phyloP scores from a whole-genome alignment of 2,329 filamentous ascomycete genomes.

The Pseudogymnoascus sp. region DNA sequence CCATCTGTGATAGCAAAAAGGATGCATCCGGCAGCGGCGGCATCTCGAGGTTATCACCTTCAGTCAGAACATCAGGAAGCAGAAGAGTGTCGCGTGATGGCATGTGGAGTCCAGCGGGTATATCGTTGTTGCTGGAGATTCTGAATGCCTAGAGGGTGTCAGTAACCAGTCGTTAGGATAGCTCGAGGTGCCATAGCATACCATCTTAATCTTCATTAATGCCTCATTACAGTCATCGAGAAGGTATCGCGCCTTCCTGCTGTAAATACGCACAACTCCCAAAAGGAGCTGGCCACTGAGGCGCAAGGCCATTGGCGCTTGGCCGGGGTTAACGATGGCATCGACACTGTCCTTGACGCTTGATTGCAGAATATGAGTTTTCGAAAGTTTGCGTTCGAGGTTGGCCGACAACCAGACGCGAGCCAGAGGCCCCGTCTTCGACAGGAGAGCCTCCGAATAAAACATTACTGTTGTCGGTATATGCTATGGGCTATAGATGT shows the following conservation, averaged over 20 bases:
- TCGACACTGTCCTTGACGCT: conserved; percentile 93
- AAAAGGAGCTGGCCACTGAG: conserved; percentile 89
- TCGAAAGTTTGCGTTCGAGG: conserved; percentile 95
- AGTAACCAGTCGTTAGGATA: conserved; percentile 22
- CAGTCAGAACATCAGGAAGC: conserved; percentile 86
- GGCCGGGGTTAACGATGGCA: conserved; percentile 85
- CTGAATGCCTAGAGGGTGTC: conserved; percentile 69
- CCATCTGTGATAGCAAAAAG: conserved; percentile 70
- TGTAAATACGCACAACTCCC: conserved; percentile 95
- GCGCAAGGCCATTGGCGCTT: conserved; percentile 90
- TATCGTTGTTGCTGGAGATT: conserved; percentile 87
- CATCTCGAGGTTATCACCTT: conserved; percentile 70
- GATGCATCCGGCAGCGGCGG: conserved; percentile 84
- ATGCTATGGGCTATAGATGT: conserved; percentile 5
- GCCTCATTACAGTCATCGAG: conserved; percentile 97
- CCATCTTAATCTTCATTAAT: conserved; percentile 97
- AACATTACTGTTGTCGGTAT: conserved; percentile 58
- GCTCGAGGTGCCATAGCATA: conserved; percentile 48
- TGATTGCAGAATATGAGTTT: conserved; percentile 89
- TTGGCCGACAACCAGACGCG: conserved; percentile 98
- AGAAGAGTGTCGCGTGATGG: conserved; percentile 81
- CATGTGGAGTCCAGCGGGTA: conserved; percentile 73
- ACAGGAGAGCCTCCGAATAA: conserved; percentile 90
- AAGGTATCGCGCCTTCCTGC: conserved; percentile 90
- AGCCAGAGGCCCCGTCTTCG: conserved; percentile 94